Conservation (phyloP, 805 yeast species). For the Ogataea naganishii region DNA sequence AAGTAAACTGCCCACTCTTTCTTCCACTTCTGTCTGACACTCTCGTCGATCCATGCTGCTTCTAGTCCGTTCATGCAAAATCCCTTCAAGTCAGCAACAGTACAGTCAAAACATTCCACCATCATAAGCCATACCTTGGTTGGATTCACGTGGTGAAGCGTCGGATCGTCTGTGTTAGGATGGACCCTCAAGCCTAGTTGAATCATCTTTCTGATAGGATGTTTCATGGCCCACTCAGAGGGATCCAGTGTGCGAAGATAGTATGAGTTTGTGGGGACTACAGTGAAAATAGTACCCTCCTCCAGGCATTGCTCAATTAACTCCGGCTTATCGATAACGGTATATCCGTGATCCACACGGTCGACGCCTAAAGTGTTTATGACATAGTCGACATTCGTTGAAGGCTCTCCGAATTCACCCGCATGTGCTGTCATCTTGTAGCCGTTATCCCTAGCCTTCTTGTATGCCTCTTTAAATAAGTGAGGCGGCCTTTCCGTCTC, state of each 20-base stretch:
- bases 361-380: constrained; percentile 16
- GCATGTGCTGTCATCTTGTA: constrained; percentile 22
- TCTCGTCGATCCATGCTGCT: constrained; percentile 19
- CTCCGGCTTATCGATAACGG: constrained; percentile 18
- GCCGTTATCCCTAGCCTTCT: constrained; percentile 14
- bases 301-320: constrained; percentile 16
- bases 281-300: constrained; percentile 16
- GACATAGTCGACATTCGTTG: constrained; percentile 19
- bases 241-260: constrained; percentile 18
- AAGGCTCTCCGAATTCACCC: constrained; percentile 22
- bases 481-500: constrained; percentile 22
- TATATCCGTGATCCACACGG: constrained; percentile 24
- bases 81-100: constrained; percentile 12
- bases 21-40: constrained; percentile 10
- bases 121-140: constrained; percentile 24
- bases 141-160: constrained; percentile 21
- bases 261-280: constrained; percentile 25
- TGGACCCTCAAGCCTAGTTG: constrained; percentile 17
- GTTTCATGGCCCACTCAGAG: constrained; percentile 22
- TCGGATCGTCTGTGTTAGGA: constrained; percentile 25
- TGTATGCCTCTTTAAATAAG: constrained; percentile 18
- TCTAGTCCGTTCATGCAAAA: constrained; percentile 19
- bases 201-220: constrained; percentile 22
- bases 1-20: constrained; percentile 10
- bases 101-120: constrained; percentile 20